Conservation (phyloP, 139 green algal genomes). For the Coelastrella sp. region DNA sequence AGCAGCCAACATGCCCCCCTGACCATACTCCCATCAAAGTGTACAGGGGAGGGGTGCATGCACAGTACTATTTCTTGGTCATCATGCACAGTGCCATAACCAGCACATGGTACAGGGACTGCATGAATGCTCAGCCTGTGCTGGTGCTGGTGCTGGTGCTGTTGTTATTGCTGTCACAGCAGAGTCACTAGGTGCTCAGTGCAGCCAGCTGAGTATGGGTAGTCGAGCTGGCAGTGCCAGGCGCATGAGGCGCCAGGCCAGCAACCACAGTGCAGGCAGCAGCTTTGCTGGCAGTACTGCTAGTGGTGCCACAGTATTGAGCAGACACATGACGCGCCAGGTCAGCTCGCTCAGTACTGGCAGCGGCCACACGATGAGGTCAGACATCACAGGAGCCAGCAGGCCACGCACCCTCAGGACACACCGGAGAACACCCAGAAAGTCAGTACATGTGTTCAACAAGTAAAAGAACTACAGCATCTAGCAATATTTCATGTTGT, state of each 20-base stretch:
- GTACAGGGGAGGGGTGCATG: too few relatives aligned
- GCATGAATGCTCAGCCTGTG: not conserved
- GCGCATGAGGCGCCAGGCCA: conserved; percentile 23
- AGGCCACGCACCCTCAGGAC: not conserved
- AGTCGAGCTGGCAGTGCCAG: not conserved
- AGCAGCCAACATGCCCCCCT: too few relatives aligned
- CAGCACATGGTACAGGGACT: not conserved
- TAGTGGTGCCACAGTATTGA: not conserved
- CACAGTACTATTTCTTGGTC: too few relatives aligned
- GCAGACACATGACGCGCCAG: not conserved
- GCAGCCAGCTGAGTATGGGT: conserved; percentile 3
- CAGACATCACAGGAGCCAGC: not conserved
- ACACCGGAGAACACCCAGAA: conserved; percentile 7
- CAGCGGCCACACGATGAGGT: conserved; percentile 16
- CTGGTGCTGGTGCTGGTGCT: not conserved
- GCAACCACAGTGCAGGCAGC: conserved; percentile 10
- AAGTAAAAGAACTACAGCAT: too few relatives aligned
- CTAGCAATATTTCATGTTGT: too few relatives aligned
- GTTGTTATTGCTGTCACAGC: not conserved
- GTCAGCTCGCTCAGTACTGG: conserved; percentile 2
- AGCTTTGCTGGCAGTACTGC: conserved; percentile 19
- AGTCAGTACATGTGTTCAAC: not conserved
- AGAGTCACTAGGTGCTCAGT: not conserved
- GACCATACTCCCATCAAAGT: too few relatives aligned
- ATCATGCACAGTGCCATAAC: too few relatives aligned